phyloP scores from a whole-genome alignment of 257 asterid genomes.

The Catharanthus roseus region DNA sequence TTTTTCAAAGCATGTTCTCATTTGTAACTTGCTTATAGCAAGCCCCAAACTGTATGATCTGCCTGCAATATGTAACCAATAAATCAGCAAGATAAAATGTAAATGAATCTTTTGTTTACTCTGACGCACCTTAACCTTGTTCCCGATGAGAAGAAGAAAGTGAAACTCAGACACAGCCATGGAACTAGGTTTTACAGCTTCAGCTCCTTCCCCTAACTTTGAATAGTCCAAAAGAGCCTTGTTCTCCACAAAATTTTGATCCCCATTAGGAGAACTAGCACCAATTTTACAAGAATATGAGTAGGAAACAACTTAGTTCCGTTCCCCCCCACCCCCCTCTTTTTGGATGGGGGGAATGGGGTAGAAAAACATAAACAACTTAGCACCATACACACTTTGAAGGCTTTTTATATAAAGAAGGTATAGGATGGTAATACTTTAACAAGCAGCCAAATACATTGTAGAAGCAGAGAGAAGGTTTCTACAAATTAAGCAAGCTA shows the following conservation, averaged over 20 bases:
- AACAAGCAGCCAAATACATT: background rate
- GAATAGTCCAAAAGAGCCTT: slow-evolving; percentile 89
- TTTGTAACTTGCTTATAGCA: too few relatives aligned
- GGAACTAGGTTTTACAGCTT: slow-evolving; percentile 85
- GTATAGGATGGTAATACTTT: background rate
- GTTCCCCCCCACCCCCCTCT: too few relatives aligned
- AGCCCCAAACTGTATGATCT: too few relatives aligned
- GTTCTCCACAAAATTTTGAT: slow-evolving; percentile 97
- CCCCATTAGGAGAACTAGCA: slow-evolving; percentile 83
- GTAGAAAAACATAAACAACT: background rate
- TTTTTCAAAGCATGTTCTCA: too few relatives aligned
- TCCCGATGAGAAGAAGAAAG: slow-evolving; percentile 92
- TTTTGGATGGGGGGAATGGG: background rate
- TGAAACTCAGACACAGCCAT: slow-evolving; percentile 90
- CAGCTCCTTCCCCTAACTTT: slow-evolving; percentile 76
- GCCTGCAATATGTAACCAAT: too few relatives aligned
- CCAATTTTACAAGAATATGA: slow-evolving; percentile 22
- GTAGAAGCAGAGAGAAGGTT: background rate
- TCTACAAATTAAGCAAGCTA: background rate
- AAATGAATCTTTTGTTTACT: background rate
- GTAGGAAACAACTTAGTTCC: slow-evolving; percentile 9
- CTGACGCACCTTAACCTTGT: slow-evolving; percentile 83
- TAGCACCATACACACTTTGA: background rate
- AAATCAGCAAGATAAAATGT: background rate
- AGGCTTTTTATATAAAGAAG: background rate